Evolutionary conservation across 2,329 filamentous ascomycete genomes (phyloP).

Genomic region (Colletotrichum euphorbiae): DNA sequence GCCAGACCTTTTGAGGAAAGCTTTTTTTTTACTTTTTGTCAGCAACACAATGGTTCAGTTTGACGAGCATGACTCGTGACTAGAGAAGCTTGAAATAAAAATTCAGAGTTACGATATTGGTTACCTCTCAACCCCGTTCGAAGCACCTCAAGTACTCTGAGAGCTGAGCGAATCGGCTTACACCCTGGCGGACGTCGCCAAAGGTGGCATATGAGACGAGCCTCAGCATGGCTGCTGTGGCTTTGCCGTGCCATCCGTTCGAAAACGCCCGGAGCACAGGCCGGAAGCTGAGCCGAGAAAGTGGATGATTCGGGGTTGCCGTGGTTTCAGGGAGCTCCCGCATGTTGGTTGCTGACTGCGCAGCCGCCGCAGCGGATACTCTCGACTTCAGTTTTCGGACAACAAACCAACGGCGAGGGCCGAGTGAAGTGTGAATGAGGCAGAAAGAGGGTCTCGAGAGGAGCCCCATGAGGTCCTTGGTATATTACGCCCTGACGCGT

Average conservation of each 20-base stretch:
- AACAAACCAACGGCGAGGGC: neutral
- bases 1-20: too few species aligned
- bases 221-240: constrained; percentile 7
- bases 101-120: neutral
- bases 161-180: neutral
- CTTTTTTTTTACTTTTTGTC: too few species aligned
- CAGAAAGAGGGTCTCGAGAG: neutral
- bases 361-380: neutral
- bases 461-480: neutral
- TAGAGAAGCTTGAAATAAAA: neutral
- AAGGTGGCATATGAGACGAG: constrained; percentile 4
- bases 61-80: neutral
- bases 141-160: neutral
- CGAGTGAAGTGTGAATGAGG: neutral
- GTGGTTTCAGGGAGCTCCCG: constrained; percentile 1
- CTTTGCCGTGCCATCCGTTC: constrained; percentile 1
- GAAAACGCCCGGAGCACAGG: constrained; percentile 1
- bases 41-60: neutral
- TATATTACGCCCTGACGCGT: neutral
- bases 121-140: neutral
- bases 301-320: constrained; percentile 7
- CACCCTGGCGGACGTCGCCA: constrained; percentile 12
- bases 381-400: neutral
- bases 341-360: constrained; percentile 9
- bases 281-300: constrained; percentile 12